Conservation (phyloP, 164 flowering plant species). For the Piper longum region DNA sequence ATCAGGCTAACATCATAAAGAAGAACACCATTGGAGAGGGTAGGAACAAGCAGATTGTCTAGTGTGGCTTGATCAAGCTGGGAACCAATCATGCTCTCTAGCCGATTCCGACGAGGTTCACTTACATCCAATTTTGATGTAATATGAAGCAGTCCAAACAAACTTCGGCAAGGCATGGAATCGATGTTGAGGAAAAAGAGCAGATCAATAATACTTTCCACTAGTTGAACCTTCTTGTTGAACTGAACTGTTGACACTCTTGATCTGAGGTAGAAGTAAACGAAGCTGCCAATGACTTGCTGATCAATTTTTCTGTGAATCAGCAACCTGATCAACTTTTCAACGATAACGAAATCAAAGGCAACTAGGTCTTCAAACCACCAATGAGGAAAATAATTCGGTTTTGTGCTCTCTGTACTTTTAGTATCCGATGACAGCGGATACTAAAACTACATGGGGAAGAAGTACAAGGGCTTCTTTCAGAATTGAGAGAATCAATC, state of each 20-base stretch:
- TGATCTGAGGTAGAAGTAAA: conserved; percentile 49
- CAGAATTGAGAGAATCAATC: conserved; percentile 14
- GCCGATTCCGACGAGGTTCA: too few relatives aligned
- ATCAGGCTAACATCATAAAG: too few relatives aligned
- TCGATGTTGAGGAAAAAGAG: conserved; percentile 38
- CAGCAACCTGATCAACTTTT: conserved; percentile 24
- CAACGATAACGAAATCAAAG: conserved; percentile 23
- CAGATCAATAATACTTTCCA: conserved; percentile 26
- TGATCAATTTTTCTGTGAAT: conserved; percentile 33
- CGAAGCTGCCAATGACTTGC: conserved; percentile 32
- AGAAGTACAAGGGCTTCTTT: conserved; percentile 23
- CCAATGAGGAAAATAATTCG: conserved; percentile 26
- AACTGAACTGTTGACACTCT: conserved; percentile 15
- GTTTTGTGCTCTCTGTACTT: conserved; percentile 27
- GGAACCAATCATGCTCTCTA: too few relatives aligned
- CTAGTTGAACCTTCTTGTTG: conserved; percentile 28
- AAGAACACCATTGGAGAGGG: not conserved
- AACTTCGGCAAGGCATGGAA: conserved; percentile 38
- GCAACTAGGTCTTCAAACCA: conserved; percentile 64
- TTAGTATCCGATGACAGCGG: conserved; percentile 38
- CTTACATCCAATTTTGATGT: conserved; percentile 24
- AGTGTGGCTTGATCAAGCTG: too few relatives aligned
- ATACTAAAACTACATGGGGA: conserved; percentile 30
- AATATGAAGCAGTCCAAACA: conserved; percentile 40
- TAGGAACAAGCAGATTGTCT: not conserved